These are phyloP conservation scores for Coccomyxa sp. DNA, from an alignment of 139 green algal genomes.

Conservation along the genomic window DNA sequence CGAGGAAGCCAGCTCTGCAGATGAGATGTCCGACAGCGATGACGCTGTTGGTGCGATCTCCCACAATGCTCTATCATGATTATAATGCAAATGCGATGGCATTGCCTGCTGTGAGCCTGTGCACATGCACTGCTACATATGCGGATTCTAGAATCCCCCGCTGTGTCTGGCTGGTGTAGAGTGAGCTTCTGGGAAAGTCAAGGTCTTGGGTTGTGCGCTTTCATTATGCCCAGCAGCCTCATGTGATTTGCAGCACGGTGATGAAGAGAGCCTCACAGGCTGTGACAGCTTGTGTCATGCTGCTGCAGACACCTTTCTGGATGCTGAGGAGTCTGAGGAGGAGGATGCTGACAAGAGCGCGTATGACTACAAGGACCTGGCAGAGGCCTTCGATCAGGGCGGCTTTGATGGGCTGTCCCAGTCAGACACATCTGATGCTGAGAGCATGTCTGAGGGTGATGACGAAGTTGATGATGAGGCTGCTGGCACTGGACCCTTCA, in stretches of 20 bases:
- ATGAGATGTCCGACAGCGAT: slow-evolving; percentile 12
- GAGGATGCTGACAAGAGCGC: slow-evolving; percentile 33
- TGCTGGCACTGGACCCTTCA: too few relatives aligned
- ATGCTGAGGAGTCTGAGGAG: slow-evolving; percentile 34
- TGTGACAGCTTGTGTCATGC: too few relatives aligned
- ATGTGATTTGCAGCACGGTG: too few relatives aligned
- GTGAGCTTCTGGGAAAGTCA: too few relatives aligned
- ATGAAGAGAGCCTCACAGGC: too few relatives aligned
- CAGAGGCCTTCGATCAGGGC: slow-evolving; percentile 13
- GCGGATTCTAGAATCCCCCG: too few relatives aligned
- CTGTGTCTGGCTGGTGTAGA: too few relatives aligned
- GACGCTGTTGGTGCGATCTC: slow-evolving; percentile 11
- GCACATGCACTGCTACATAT: too few relatives aligned
- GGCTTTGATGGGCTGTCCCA: background rate
- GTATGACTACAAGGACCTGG: slow-evolving; percentile 58
- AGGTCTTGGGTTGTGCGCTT: too few relatives aligned
- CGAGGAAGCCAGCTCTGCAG: background rate
- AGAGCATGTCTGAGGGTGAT: background rate
- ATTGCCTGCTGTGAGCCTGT: too few relatives aligned
- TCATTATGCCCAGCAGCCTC: too few relatives aligned
- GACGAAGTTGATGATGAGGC: too few relatives aligned
- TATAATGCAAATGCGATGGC: background rate
- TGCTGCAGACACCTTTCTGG: slow-evolving; percentile 33
- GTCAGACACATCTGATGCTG: background rate
- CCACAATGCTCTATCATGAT: background rate